Evolutionary conservation across 2,329 filamentous ascomycete species (phyloP), one percentile per base, ranked within the genome.

Genomic region (Fusarium beomiforme): DNA sequence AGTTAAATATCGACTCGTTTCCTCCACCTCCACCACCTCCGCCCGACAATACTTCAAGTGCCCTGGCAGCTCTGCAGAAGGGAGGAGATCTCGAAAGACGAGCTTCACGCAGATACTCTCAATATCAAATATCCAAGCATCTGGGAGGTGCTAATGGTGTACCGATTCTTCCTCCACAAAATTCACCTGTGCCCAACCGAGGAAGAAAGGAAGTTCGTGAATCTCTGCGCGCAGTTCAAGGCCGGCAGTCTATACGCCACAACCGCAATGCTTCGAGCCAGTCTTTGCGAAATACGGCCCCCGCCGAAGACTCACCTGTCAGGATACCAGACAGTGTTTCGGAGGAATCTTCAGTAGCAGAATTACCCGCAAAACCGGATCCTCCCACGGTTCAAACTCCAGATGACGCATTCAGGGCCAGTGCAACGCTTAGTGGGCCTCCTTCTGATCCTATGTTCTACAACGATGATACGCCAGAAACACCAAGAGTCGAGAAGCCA

Each of bases 71-170:
- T 54, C 82, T 99, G 72, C 96, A 98, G 81, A 90, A 94, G 80
- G 95, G 95, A 36, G 95, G 95, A 23, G 95, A 98, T 73, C 84
- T 99, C 53, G 96, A 99, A 82, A 89, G 96, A 78, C 89, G 96
- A 78, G 96, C 96, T 2, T 99, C 96, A 17, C 88, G 95, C 73
- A 88, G 96, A 77, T 99, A 98, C 79, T 98, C 96, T 4, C 93
- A 94, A 57, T 99, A 98, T 79, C 96, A 99, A 78, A 97, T 99
- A 74, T 93, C 94, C 47, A 98, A 98, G 78, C 94, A 97, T 76
- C 85, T 98, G 4, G 95, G 95, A 14, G 88, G 90, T 19, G 91
- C 92, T 41, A 94, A 91, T 80, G 94, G 93, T 23, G 91, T 98
- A 19, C 94, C 95, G 10, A 92, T 97, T 77, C 88, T 98, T 23